Conservation (phyloP, 768 basidiomycete species). For the Agrocybe pediades region DNA sequence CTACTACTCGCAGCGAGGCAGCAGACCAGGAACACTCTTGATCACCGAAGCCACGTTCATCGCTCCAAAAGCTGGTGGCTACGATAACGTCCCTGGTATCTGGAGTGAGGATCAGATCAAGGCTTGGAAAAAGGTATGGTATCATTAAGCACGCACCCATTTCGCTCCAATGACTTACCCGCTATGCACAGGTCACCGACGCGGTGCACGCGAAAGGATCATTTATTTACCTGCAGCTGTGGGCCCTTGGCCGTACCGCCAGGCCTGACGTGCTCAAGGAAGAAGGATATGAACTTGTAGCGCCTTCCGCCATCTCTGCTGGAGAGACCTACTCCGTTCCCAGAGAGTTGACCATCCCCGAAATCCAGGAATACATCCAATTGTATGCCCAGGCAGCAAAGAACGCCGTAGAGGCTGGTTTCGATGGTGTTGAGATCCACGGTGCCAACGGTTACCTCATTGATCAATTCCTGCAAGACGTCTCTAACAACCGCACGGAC, state of each 20-base stretch:
- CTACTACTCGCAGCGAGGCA: slow-evolving; percentile 52
- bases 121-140: slow-evolving; percentile 54
- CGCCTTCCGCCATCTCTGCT: slow-evolving; percentile 31
- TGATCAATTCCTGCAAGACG: slow-evolving; percentile 55
- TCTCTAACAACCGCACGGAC: slow-evolving; percentile 58
- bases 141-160: no score
- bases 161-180: not conserved
- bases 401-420: slow-evolving; percentile 64
- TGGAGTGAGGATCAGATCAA: slow-evolving; percentile 50
- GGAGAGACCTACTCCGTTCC: slow-evolving; percentile 27
- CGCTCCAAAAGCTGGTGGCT: slow-evolving; percentile 40
- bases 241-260: slow-evolving; percentile 55
- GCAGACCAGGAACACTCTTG: slow-evolving; percentile 50
- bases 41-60: slow-evolving; percentile 62
- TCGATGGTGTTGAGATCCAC: slow-evolving; percentile 63
- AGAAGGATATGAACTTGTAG: slow-evolving; percentile 35
- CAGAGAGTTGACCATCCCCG: slow-evolving; percentile 43
- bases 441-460: slow-evolving; percentile 56
- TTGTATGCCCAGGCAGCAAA: slow-evolving; percentile 56
- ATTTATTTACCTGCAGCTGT: slow-evolving; percentile 57
- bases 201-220: slow-evolving; percentile 38
- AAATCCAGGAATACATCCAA: slow-evolving; percentile 51
- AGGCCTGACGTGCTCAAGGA: slow-evolving; percentile 30
- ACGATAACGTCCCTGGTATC: slow-evolving; percentile 46
- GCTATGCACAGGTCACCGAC: slow-evolving; percentile 52